These are phyloP conservation scores for Aspergillus spinulosporus DNA, from an alignment of 2,329 filamentous ascomycete genomes.

Conservation along the genomic window DNA sequence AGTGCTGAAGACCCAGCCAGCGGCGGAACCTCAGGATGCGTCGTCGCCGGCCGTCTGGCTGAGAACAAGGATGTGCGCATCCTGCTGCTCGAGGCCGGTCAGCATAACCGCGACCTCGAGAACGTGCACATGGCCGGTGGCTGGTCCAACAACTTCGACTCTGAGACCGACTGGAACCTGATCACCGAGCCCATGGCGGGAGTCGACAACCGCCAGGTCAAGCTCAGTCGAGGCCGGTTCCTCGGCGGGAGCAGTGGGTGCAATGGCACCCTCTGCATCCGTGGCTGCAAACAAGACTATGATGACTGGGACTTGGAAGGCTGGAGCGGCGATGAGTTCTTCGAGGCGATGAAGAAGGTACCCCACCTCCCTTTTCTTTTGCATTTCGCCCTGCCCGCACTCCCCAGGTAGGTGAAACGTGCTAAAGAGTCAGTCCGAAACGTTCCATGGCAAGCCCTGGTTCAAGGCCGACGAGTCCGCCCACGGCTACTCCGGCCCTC, in stretches of 20 bases:
- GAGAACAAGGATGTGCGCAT: constrained; percentile 46
- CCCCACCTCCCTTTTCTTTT: not conserved
- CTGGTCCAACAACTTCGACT: constrained; percentile 47
- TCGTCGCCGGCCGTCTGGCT: constrained; percentile 50
- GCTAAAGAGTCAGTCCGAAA: constrained; percentile 49
- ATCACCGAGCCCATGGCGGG: constrained; percentile 43
- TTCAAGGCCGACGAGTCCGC: constrained; percentile 51
- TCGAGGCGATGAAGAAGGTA: constrained; percentile 58
- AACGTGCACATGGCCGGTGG: constrained; percentile 50
- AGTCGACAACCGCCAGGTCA: constrained; percentile 43
- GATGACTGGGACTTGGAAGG: constrained; percentile 58
- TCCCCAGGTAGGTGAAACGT: no score
- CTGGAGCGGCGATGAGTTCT: constrained; percentile 60
- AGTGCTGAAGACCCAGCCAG: constrained; percentile 24
- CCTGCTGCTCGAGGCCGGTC: constrained; percentile 52
- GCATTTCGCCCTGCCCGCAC: no score
- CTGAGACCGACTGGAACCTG: constrained; percentile 49
- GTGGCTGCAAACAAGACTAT: constrained; percentile 47
- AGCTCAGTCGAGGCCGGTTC: constrained; percentile 47
- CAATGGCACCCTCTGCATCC: constrained; percentile 48
- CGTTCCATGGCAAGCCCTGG: constrained; percentile 60
- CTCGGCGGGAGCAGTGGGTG: constrained; percentile 46
- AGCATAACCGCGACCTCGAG: constrained; percentile 46
- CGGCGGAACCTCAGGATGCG: constrained; percentile 52
- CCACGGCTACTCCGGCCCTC: constrained; percentile 55